A percentile compares a stretch with the other conserved stretches of the same genome.
phyloP scores from a whole-genome alignment of 2,329 filamentous ascomycete species.

The Fusarium sp. region DNA sequence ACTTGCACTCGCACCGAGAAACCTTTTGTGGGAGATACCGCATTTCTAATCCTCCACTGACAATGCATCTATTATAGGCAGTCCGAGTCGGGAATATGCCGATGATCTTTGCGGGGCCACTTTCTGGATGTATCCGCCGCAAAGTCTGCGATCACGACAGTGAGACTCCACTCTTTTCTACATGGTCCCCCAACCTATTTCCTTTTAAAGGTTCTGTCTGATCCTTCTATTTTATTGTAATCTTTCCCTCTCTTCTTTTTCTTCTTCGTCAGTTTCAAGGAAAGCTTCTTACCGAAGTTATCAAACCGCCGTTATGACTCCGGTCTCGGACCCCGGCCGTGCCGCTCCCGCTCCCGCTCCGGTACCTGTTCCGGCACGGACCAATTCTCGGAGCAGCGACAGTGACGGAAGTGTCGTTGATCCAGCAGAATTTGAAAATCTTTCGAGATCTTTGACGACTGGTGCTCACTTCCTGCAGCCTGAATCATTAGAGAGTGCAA shows the following conservation, averaged over 20 bases:
- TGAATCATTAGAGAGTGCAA: constrained; percentile 54
- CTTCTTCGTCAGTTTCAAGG: neutral
- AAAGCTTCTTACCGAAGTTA: neutral
- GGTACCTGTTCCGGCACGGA: constrained; percentile 39
- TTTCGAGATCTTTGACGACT: constrained; percentile 56
- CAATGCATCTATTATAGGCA: constrained; percentile 13
- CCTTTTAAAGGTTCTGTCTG: neutral
- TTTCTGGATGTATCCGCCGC: constrained; percentile 6
- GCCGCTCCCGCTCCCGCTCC: constrained; percentile 18
- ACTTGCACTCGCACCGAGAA: constrained; percentile 14
- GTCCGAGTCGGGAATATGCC: constrained; percentile 20
- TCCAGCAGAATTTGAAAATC: constrained; percentile 39
- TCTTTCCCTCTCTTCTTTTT: neutral
- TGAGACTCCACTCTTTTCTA: constrained; percentile 32
- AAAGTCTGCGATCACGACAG: constrained; percentile 45
- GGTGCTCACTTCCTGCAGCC: constrained; percentile 56
- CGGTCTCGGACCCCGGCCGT: constrained; percentile 14
- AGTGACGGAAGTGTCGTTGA: constrained; percentile 34
- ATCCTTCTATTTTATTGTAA: neutral
- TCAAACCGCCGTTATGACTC: constrained; percentile 13
- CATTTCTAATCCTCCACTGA: constrained; percentile 2
- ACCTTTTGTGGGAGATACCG: constrained; percentile 3
- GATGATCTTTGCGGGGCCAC: constrained; percentile 33
- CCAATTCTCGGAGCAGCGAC: constrained; percentile 24
- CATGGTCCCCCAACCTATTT: constrained; percentile 17